Evolutionary conservation across 306 rosid species (phyloP), one percentile per base, ranked within the genome.

Genomic region (Acacia confusa): DNA sequence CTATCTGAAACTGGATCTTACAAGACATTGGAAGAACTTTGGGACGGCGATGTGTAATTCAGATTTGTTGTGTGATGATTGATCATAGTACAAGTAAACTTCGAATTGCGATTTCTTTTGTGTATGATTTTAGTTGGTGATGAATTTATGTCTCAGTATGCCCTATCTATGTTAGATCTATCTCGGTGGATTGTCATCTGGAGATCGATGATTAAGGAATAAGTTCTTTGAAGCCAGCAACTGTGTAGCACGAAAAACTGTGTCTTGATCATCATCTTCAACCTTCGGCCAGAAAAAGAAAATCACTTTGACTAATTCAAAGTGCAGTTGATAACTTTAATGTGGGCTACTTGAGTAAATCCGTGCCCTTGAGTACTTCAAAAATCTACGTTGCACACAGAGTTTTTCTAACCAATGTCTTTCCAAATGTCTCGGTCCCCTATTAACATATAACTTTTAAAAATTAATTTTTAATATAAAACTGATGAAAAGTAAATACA

Each of bases 11-110:
- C 25, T 47, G 86, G 92, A 1, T 85, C 91, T 17, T 88, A 41
- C 86, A 86, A 72, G 64, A 83, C 89, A 43, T 25, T 86, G 36
- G 85, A 88, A 76, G 88, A 88, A 45, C 83, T 88, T 58, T 89
- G 89, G 93, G 89, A 89, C 78, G 90, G 70, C 1, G 87, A 87
- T 1, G 38, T 57, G 40, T 87, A 11, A 38, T 69, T 40, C 19
- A 38, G 6, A 11, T 68, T 9, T 20, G 27, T 19, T 36, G 8
- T 1, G 27, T 19, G 24, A 38, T 17, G n/a, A 36, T 38, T 9
- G 36, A 71, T 68, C 9, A 24, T 76, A 50, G 8, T 52, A 11
- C 10, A 72, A 83, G 77, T 73, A 83, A 86, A 60, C n/a, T 50
- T 61, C 7, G 19, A 61, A 73, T 76, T 43, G 81, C 20, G 48